These are phyloP conservation scores for Ophiobolus disseminans DNA, from an alignment of 2,329 filamentous ascomycete genomes.

Conservation along the genomic window DNA sequence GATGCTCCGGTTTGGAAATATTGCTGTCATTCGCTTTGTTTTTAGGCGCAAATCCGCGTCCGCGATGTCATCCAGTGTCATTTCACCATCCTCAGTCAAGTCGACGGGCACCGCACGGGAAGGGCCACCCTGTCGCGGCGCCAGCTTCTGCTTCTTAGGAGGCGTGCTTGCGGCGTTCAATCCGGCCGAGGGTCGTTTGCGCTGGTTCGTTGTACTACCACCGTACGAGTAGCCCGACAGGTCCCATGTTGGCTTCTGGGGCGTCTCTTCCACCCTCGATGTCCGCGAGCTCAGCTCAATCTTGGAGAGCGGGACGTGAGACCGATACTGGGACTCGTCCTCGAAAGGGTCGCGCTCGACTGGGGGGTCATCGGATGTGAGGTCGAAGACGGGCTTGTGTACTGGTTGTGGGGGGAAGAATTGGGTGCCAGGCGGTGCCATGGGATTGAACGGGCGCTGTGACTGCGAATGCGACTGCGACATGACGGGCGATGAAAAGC, in stretches of 20 bases:
- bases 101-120: conserved; percentile 45
- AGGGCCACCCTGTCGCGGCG: conserved; percentile 38
- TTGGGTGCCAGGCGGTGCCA: conserved; percentile 80
- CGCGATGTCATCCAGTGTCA: conserved; percentile 37
- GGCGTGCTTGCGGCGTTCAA: conserved; percentile 22
- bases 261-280: conserved; percentile 43
- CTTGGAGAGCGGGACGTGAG: conserved; percentile 67
- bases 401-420: conserved; percentile 58
- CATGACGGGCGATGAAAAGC: conserved; percentile 48
- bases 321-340: conserved; percentile 50
- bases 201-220: conserved; percentile 14
- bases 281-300: conserved; percentile 50
- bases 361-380: conserved; percentile 55
- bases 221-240: conserved; percentile 37
- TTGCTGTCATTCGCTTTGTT: conserved; percentile 59
- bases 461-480: conserved; percentile 58
- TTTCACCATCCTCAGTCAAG: conserved; percentile 23
- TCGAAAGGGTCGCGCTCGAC: conserved; percentile 58
- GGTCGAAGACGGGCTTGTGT: conserved; percentile 48
- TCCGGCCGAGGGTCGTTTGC: conserved; percentile 38
- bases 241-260: conserved; percentile 39
- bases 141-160: conserved; percentile 33
- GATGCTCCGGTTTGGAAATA: conserved; percentile 58
- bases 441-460: conserved; percentile 72
- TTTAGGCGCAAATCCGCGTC: conserved; percentile 60